phyloP scores from a whole-genome alignment of 805 yeast genomes.

The Nakazawaea ambrosiae region DNA sequence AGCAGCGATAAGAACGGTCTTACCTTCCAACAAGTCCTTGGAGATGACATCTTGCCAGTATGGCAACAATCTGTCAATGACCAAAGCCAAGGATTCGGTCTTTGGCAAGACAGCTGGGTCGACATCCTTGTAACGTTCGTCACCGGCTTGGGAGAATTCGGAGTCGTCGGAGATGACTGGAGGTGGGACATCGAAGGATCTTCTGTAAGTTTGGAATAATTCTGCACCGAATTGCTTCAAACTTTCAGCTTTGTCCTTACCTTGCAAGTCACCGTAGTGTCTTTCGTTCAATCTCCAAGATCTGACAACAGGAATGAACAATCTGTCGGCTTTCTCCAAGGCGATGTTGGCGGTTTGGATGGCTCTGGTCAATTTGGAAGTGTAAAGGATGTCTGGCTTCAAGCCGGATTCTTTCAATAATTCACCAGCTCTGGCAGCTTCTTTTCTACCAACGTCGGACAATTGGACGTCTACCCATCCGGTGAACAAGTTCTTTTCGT shows the following conservation, averaged over 20 bases:
- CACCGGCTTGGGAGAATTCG: conserved; percentile 79
- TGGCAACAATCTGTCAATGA: conserved; percentile 93
- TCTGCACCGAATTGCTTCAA: conserved; percentile 83
- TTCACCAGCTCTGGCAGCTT: conserved; percentile 92
- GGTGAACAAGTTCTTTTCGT: conserved; percentile 94
- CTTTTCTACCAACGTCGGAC: conserved; percentile 78
- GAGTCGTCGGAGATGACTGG: conserved; percentile 76
- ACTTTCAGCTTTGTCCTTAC: conserved; percentile 95
- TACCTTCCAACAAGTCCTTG: conserved; percentile 73
- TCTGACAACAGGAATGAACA: conserved; percentile 88
- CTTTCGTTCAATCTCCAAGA: conserved; percentile 98
- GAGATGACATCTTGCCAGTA: conserved; percentile 94
- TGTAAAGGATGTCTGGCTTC: conserved; percentile 82
- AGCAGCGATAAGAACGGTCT: conserved; percentile 90
- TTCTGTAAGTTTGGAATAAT: conserved; percentile 95
- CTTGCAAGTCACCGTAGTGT: conserved; percentile 98
- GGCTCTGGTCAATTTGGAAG: conserved; percentile 89
- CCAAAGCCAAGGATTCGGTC: conserved; percentile 91
- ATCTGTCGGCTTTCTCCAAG: conserved; percentile 78
- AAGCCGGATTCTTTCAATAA: conserved; percentile 81
- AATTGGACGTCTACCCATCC: conserved; percentile 97
- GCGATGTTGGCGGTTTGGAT: conserved; percentile 97
- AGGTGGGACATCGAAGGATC: conserved; percentile 95
- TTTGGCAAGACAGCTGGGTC: conserved; percentile 86
- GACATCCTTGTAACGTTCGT: conserved; percentile 75